Percentiles rank a stretch among this genome's conserved stretches.
These are phyloP conservation scores for Trichoderma lentiforme DNA, from an alignment of 2,329 filamentous ascomycete species.

Conservation along the genomic window DNA sequence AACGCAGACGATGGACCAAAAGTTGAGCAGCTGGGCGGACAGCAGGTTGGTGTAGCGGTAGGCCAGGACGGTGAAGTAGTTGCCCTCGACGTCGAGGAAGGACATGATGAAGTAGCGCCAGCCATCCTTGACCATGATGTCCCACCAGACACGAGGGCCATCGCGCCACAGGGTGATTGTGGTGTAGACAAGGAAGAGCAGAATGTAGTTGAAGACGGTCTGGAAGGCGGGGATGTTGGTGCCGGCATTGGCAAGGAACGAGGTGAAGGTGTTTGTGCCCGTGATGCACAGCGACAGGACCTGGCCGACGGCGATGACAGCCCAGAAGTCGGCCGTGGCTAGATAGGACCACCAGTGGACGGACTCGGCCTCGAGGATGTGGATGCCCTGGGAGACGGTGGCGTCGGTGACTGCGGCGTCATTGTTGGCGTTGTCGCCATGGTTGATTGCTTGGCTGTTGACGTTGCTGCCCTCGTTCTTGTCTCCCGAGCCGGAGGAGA, in stretches of 20 bases:
- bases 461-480: not conserved
- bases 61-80: conserved; percentile 95
- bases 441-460: not conserved
- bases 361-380: conserved; percentile 52
- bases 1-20: conserved; percentile 95
- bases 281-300: conserved; percentile 86
- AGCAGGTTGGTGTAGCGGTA: conserved; percentile 91
- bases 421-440: not conserved
- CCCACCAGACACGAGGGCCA: conserved; percentile 67
- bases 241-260: conserved; percentile 61
- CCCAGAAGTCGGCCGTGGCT: conserved; percentile 81
- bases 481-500: conserved; percentile 6
- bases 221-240: conserved; percentile 93
- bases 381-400: conserved; percentile 49
- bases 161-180: conserved; percentile 75
- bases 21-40: conserved; percentile 93
- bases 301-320: conserved; percentile 77
- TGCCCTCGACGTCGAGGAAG: conserved; percentile 92
- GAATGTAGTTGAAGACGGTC: conserved; percentile 88
- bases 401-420: conserved; percentile 27
- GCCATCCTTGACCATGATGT: conserved; percentile 65
- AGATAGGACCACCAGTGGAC: conserved; percentile 71
- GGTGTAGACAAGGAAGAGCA: conserved; percentile 80
- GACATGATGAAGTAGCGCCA: conserved; percentile 94
- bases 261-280: conserved; percentile 85